Percentiles rank a stretch among this genome's conserved stretches.
These are phyloP conservation scores for Isoetes engelmannii DNA, from an alignment of 83 land plant genomes.

Conservation along the genomic window DNA sequence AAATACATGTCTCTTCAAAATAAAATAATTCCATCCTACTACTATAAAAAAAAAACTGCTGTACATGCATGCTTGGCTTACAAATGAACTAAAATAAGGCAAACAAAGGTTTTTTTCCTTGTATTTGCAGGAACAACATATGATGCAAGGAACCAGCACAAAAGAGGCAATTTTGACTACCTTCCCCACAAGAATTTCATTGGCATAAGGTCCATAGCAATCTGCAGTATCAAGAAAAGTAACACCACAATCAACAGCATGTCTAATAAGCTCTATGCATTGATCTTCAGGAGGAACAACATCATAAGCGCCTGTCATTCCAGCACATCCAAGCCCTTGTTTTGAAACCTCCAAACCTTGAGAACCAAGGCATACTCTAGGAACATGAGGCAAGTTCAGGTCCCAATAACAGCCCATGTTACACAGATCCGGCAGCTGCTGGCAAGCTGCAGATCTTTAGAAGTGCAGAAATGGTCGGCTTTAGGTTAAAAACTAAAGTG, in stretches of 20 bases:
- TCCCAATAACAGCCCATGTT: slow-evolving; percentile 8
- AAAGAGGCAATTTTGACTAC: slow-evolving; percentile 9
- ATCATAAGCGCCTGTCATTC: slow-evolving; percentile 22
- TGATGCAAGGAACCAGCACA: background rate
- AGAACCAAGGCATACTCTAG: background rate
- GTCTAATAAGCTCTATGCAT: slow-evolving; percentile 35
- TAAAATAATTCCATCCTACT: background rate
- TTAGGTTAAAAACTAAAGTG: too few relatives aligned
- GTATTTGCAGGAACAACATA: background rate
- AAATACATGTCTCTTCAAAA: background rate
- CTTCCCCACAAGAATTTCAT: slow-evolving; percentile 54
- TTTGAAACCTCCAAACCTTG: slow-evolving; percentile 17
- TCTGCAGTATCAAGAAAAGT: slow-evolving; percentile 60
- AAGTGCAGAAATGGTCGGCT: too few relatives aligned
- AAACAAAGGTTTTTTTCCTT: background rate
- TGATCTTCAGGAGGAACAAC: slow-evolving; percentile 30
- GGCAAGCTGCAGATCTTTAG: too few relatives aligned
- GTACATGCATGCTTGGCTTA: background rate
- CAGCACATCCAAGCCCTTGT: slow-evolving; percentile 24
- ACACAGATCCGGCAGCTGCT: too few relatives aligned
- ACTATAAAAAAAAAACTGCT: background rate
- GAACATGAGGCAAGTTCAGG: slow-evolving; percentile 6
- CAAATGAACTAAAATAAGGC: background rate
- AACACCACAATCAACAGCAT: slow-evolving; percentile 43
- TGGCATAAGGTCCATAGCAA: slow-evolving; percentile 35